Evolutionary conservation across 768 basidiomycete species (phyloP), one percentile per base, ranked within the genome.

Genomic region (Tephrocybe sp.): DNA sequence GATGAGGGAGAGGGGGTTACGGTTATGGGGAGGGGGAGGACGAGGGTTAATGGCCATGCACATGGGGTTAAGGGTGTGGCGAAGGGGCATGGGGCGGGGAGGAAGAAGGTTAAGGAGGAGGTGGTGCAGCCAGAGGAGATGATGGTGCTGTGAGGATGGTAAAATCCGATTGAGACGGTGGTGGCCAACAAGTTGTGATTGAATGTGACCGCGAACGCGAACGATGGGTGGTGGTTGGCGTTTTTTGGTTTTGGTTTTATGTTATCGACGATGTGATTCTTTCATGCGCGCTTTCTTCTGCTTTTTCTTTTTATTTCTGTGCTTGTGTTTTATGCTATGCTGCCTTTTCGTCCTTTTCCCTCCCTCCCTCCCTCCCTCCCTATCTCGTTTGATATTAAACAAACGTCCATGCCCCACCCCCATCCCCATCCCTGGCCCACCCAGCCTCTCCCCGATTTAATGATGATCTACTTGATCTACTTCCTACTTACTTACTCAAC

Each of bases 131-230:
- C 35, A 38, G 60, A 63, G 34, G 62, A 61, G 51, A 53, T 60
- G 56, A 64, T 62, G 64, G 57, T 61, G 36, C 54, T 57, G 31
- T 65, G 53, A 54, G 5, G n/a, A n/a, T n/a, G n/a, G n/a, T n/a
- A n/a, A n/a, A n/a, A n/a, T n/a, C n/a, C n/a, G n/a, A n/a, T n/a
- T n/a, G n/a, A n/a, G n/a, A n/a, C n/a, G n/a, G n/a, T n/a, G n/a
- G n/a, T n/a, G n/a, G n/a, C n/a, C n/a, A n/a, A n/a, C n/a, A n/a
- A n/a, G n/a, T n/a, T n/a, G n/a, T n/a, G n/a, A n/a, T n/a, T n/a
- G n/a, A n/a, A n/a, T n/a, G n/a, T n/a, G n/a, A 34, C 2, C 19
- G 23, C 20, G 34, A 38, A 31, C 26, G 47, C 36, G 38, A 31
- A 39, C 19, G 12, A 10, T 13, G 10, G 14, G 9, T 41, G 10